phyloP scores from a whole-genome alignment of 305 asterid genomes.

The Solanum chacoense region DNA sequence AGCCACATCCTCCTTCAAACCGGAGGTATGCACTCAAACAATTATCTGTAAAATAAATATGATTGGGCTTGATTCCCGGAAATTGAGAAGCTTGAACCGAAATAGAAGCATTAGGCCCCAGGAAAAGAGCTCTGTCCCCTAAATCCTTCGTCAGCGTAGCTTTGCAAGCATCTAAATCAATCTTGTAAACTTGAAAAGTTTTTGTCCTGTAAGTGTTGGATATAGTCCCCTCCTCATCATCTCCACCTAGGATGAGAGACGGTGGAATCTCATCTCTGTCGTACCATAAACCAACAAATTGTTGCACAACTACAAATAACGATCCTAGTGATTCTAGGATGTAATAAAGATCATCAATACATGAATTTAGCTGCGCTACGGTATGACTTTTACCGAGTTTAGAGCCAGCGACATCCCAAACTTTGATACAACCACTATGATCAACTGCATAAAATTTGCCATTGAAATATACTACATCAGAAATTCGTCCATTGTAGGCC shows the following conservation, averaged over 20 bases:
- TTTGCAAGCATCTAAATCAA: background rate
- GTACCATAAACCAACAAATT: background rate
- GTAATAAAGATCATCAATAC: background rate
- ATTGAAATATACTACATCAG: background rate
- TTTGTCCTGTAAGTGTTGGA: no score
- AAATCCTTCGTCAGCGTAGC: background rate
- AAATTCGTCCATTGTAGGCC: background rate
- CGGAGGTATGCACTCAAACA: background rate
- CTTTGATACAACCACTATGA: background rate
- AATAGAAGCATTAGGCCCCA: background rate
- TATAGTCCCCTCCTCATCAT: background rate
- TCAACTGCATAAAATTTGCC: background rate
- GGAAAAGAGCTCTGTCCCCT: background rate
- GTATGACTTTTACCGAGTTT: background rate
- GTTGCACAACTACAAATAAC: background rate
- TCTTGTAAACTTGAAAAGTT: background rate
- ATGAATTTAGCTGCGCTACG: background rate
- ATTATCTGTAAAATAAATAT: background rate
- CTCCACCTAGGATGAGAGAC: no score
- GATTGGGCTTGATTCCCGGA: background rate
- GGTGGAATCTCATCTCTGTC: background rate
- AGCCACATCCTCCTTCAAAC: background rate
- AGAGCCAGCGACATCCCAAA: background rate
- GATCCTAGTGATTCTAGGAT: background rate
- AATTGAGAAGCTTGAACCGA: background rate